Evolutionary conservation across 75 land plant genomes (phyloP).

Genomic region (Azolla pinnata): DNA sequence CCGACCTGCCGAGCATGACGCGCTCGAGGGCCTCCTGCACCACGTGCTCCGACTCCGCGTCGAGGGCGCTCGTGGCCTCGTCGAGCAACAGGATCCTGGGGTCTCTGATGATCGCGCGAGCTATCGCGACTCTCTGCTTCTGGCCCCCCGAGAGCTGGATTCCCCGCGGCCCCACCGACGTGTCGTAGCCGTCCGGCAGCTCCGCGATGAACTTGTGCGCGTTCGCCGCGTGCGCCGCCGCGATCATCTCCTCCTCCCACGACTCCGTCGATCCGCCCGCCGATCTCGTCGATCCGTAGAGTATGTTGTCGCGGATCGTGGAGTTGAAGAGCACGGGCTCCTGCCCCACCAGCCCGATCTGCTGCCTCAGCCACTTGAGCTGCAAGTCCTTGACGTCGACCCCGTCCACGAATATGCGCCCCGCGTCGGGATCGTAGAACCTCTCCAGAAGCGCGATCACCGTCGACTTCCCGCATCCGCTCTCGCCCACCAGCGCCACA

Average conservation of each 20-base stretch:
- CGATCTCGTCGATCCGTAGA: slow-evolving; percentile 32
- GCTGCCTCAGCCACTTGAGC: slow-evolving; percentile 11
- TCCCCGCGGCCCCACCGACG: slow-evolving; percentile 60
- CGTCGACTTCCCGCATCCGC: slow-evolving; percentile 16
- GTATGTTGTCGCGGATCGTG: slow-evolving; percentile 9
- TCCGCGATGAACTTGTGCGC: slow-evolving; percentile 50
- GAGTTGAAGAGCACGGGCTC: slow-evolving; percentile 10
- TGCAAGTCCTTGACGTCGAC: slow-evolving; percentile 2
- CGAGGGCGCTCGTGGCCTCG: slow-evolving; percentile 77
- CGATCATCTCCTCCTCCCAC: slow-evolving; percentile 35
- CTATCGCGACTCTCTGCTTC: slow-evolving; percentile 79
- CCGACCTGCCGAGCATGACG: slow-evolving; percentile 58
- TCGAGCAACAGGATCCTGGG: slow-evolving; percentile 65
- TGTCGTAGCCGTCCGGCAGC: slow-evolving; percentile 41
- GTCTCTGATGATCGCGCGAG: slow-evolving; percentile 61
- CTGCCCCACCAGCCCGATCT: slow-evolving; percentile 15
- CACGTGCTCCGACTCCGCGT: slow-evolving; percentile 69
- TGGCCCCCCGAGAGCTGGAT: slow-evolving; percentile 78
- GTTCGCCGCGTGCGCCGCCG: slow-evolving; percentile 44
- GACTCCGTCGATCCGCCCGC: slow-evolving; percentile 41
- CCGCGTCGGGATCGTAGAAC: slow-evolving; percentile 13
- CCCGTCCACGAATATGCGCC: slow-evolving; percentile 10
- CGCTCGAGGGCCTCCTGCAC: slow-evolving; percentile 75
- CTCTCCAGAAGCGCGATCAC: slow-evolving; percentile 11
- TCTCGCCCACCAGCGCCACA: slow-evolving; percentile 12